These are phyloP conservation scores for Cystobasidium ongulense DNA, from an alignment of 768 basidiomycete genomes.

Conservation along the genomic window DNA sequence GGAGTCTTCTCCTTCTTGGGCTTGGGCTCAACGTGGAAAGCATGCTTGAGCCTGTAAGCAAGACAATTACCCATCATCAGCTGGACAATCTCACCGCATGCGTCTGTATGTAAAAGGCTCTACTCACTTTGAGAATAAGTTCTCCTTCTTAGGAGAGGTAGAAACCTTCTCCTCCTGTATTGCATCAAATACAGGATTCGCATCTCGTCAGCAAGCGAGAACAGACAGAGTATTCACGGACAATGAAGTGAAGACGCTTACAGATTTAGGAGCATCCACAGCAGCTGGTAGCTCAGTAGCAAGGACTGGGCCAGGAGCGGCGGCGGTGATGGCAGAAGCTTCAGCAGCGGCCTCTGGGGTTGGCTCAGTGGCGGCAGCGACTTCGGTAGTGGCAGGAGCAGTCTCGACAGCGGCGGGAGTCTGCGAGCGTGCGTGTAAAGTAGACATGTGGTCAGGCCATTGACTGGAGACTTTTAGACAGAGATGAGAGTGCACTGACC, in stretches of 20 bases:
- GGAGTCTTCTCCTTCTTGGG: constrained; percentile 31
- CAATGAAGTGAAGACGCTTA: neutral
- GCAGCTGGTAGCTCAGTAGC: neutral
- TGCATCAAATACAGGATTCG: neutral
- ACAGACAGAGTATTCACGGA: neutral
- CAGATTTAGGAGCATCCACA: neutral
- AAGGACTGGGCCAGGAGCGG: neutral
- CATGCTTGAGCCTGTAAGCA: constrained; percentile 20
- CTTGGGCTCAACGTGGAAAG: constrained; percentile 8
- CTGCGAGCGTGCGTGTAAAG: neutral
- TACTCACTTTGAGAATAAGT: constrained; percentile 21
- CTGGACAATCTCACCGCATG: too few species aligned
- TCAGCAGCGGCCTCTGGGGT: neutral
- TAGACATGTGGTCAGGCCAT: neutral
- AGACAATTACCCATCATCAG: neutral
- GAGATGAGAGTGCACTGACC: constrained; percentile 19
- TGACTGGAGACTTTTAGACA: neutral
- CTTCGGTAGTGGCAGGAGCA: constrained; percentile 2
- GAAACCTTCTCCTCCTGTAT: constrained; percentile 8
- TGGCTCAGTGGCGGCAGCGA: neutral
- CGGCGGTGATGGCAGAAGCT: neutral
- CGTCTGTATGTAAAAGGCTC: neutral
- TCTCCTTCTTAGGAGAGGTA: constrained; percentile 28
- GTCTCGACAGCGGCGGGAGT: neutral
- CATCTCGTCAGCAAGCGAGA: too few species aligned